Base-by-base conservation (phyloP, 1,284 basidiomycete species). In the Wallemia mellicola region DNA sequence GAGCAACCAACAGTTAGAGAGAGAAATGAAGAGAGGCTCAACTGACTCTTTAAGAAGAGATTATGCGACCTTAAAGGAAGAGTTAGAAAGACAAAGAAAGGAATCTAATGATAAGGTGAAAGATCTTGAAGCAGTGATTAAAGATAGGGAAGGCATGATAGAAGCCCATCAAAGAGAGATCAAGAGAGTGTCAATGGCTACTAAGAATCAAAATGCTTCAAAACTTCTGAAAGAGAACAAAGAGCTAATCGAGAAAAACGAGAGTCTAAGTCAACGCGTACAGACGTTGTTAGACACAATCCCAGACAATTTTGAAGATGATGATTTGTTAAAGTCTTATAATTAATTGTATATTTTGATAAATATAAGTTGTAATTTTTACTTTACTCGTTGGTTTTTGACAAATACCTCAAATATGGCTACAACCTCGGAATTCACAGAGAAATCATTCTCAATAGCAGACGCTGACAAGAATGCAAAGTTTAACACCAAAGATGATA, bases 401-500 rank as follows among this genome's bases (percentile, higher is more conserved):
- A 60, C 1, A n/a, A 15, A 54, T 24, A 48, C n/a, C 25, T 15
- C 3, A 7, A 33, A 38, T 15, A 57, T 57, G 55, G 55, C 55
- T 57, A 57, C 55, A 26, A 57, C 55, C 24, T 27, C 25, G 25
- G 25, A 26, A 2, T 28, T 27, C 17, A 62, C 61, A 62, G 63
- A 69, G 33, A 70, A 67, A 58, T 66, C 70, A 24, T 77, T 78
- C 67, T 81, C 82, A 54, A 74, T 85, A n/a, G n/a, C n/a, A n/a
- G n/a, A n/a, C 60, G 75, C 80, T 26, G 83, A 84, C 60, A 75
- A 76, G 66, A 80, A 80, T 57, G 76, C 95, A 62, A 95, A 89
- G 71, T 81, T 95, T 63, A 76, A 91, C 66, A 78, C 80, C 19
- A 74, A 77, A 54, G 79, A 75, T 7, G 86, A 95, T 66, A 81